Evolutionary conservation across 495 filamentous ascomycete genomes (phyloP), one percentile per base, ranked within the genome.

Genomic region (Talaromyces thailandensis): DNA sequence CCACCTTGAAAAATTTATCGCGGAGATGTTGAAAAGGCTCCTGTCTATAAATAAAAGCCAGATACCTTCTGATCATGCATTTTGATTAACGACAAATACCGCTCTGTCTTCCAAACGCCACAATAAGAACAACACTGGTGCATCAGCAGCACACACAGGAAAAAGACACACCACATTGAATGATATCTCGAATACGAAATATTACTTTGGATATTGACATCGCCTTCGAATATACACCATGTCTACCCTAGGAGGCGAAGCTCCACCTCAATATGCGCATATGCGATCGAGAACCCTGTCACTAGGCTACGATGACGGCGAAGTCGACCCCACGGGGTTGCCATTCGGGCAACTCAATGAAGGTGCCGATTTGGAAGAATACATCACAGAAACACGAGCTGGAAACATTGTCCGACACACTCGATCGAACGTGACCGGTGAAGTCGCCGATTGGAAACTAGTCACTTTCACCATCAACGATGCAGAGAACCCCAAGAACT

Each of bases 391-490:
- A 69, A 87, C 84, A 9, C 64, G 69, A 25, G 65, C 67, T 0
- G 88, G 88, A 5, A 75, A 84, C 60, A 87, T 91, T 62, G 75
- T 85, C 60, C 82, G 81, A 62, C 72, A 74, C 24, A 65, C 82
- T 45, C 71, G 70, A 24, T 85, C 85, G 4, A 70, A 84, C 28
- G 75, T 69, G 14, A 77, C 81, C 2, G 82, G 83, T 45, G 68
- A 79, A 57, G 70, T 81, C 26, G 76, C 78, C 58, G 78, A 80
- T 48, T 90, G 86, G 78, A 89, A 89, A 66, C 75, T 93, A 25
- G 89, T 93, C 25, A 87, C 84, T 0, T 93, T 90, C 70, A 77
- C 74, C 8, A 79, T 86, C 60, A 75, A 81, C 29, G 85, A 88
- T 60, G 75, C 77, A 2, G 78, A 81, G 37, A 86, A 87, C 60